Evolutionary conservation across 2,329 filamentous ascomycete genomes (phyloP), one percentile per base, ranked within the genome.

Genomic region (Immersiporthe knoxdaviesiana): DNA sequence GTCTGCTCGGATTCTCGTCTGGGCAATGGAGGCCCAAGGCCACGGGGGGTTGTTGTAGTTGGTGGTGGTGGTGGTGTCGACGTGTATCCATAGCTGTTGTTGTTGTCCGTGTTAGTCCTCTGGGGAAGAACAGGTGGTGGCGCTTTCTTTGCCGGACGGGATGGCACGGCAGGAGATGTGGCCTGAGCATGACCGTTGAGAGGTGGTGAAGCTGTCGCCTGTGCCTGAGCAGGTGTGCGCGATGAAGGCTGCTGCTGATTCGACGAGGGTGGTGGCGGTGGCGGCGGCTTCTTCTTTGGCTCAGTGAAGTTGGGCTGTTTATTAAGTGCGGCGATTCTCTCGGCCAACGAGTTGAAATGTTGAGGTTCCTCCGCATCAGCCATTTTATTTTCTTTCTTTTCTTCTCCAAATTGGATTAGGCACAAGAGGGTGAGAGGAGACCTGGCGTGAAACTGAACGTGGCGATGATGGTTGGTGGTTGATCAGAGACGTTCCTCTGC

Each of bases 301-400:
- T 79, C 74, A 68, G 80, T 80, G 79, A 90, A 87, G 80, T 86
- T 87, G 78, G 87, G 87, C 77, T 90, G 84, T 75, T 81, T 80
- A 73, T 90, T 90, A 72, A 91, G 82, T 39, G 88, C 88, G 12
- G 88, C 88, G 72, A 90, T 90, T 65, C 88, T 84, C 77, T 90
- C 87, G 5, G 86, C 84, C 35, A 91, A 82, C 10, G 85, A 85
- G 69, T 81, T 88, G 77, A 88, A 90, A 71, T 63, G 61, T 47
- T 85, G 85, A 52, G 87, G 87, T 75, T 90, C 88, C 74, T 89
- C 86, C 59, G 84, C 81, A 65, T 90, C 88, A 10, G 87, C 83
- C 88, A 90, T 90, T 2, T 10, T 39, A 35, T n/a, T n/a, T n/a
- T n/a, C n/a, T 69, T 64, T 70, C 32, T 8, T 10, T 3, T 37